These are phyloP conservation scores for Penicillium salamii DNA, from an alignment of 495 filamentous ascomycete species.

Conservation along the genomic window DNA sequence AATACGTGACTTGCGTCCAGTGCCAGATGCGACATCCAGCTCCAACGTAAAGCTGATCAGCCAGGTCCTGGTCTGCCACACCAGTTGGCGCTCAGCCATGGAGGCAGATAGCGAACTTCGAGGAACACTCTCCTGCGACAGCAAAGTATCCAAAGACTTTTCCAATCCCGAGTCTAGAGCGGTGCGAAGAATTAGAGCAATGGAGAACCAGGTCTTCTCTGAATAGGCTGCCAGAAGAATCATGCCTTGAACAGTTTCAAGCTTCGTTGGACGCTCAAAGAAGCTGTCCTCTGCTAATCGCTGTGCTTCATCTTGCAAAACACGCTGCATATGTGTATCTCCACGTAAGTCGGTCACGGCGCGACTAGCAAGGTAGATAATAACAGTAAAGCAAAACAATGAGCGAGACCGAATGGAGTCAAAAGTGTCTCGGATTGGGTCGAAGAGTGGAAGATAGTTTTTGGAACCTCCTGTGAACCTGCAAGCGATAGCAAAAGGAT, in stretches of 20 bases:
- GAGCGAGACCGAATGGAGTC: constrained; percentile 44
- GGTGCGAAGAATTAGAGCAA: constrained; percentile 41
- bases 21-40: constrained; percentile 42
- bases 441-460: constrained; percentile 39
- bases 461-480: constrained; percentile 42
- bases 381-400: constrained; percentile 43
- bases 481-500: neutral
- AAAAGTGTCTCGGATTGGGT: constrained; percentile 44
- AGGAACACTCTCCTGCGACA: constrained; percentile 34
- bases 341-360: constrained; percentile 36
- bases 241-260: constrained; percentile 46
- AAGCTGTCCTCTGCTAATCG: constrained; percentile 43
- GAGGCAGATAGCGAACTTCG: constrained; percentile 40
- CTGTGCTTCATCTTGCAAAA: constrained; percentile 43
- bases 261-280: constrained; percentile 42
- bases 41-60: constrained; percentile 43
- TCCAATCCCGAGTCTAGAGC: constrained; percentile 42
- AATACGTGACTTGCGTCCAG: constrained; percentile 42
- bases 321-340: constrained; percentile 42
- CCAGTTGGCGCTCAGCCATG: constrained; percentile 39
- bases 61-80: constrained; percentile 44
- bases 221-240: constrained; percentile 44
- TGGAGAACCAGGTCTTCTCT: constrained; percentile 47
- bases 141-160: constrained; percentile 38
- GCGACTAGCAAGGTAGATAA: constrained; percentile 41